phyloP scores from a whole-genome alignment of 1,284 basidiomycete genomes.

The Cutaneotrichosporon cyanovorans region DNA sequence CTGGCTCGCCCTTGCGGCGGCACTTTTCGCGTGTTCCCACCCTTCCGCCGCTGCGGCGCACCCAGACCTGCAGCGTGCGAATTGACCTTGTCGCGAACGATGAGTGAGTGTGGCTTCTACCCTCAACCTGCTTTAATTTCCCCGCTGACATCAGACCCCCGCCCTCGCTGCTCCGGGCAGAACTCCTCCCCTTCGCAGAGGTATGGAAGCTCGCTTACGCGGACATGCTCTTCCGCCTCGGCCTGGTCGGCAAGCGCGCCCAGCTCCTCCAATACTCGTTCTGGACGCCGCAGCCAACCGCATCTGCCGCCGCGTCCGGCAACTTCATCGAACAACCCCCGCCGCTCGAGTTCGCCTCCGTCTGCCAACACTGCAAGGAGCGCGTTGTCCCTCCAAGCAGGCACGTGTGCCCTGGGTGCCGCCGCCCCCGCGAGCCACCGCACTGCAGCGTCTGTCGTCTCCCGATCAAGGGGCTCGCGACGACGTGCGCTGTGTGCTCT shows the following conservation, averaged over 20 bases:
- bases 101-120: constrained; percentile 15
- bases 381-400: constrained; percentile 5
- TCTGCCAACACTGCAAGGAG: constrained; percentile 12
- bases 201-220: constrained; percentile 54
- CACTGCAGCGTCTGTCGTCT: constrained; percentile 53
- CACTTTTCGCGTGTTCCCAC: constrained; percentile 2
- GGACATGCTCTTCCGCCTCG: constrained; percentile 64
- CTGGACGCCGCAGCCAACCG: constrained; percentile 25
- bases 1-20: constrained; percentile 22
- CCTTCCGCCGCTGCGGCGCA: constrained; percentile 2
- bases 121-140: not conserved
- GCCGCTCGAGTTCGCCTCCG: constrained; percentile 5
- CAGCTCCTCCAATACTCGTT: constrained; percentile 57
- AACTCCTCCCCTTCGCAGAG: constrained; percentile 26
- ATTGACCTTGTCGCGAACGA: constrained; percentile 25
- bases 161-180: constrained; percentile 23
- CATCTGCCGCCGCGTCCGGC: constrained; percentile 10
- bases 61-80: constrained; percentile 19
- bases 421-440: constrained; percentile 1
- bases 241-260: constrained; percentile 58
- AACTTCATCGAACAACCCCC: constrained; percentile 2
- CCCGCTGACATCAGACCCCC: constrained; percentile 20
- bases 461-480: constrained; percentile 69
- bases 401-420: constrained; percentile 1
- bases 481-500: constrained; percentile 57